Conservation (phyloP, 345 rosid genomes). For the Heritiera littoralis region DNA sequence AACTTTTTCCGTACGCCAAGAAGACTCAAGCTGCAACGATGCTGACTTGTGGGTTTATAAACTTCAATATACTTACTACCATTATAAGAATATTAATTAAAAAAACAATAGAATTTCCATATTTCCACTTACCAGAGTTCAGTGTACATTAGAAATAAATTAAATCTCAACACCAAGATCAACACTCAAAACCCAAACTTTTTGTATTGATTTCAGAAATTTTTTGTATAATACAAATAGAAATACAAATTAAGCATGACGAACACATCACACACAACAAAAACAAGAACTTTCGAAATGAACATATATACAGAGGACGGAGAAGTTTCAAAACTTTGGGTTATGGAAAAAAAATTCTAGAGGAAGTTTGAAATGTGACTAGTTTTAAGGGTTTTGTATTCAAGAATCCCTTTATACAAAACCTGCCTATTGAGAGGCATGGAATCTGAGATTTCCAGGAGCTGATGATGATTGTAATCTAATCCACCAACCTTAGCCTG, state of each 20-base stretch:
- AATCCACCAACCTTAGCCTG: background rate
- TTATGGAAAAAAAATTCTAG: background rate
- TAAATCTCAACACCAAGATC: background rate
- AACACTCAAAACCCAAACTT: background rate
- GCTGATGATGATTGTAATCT: background rate
- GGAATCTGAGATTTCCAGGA: conserved; percentile 9
- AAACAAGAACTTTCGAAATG: background rate
- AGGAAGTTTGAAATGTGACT: background rate
- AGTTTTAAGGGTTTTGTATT: conserved; percentile 31
- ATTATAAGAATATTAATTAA: background rate
- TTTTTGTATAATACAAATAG: background rate
- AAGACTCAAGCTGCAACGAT: background rate
- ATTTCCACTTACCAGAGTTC: background rate
- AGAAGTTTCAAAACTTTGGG: background rate
- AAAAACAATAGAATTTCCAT: background rate
- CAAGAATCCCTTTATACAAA: conserved; percentile 44
- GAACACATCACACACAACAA: background rate
- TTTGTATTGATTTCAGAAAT: background rate
- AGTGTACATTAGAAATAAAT: too few relatives aligned
- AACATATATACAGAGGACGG: background rate
- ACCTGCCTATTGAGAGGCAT: conserved; percentile 54
- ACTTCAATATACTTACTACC: background rate
- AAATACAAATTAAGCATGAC: background rate
- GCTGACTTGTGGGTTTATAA: background rate
- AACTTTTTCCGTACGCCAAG: background rate